These are phyloP conservation scores for Bromus sterilis DNA, from an alignment of 176 grass and related monocot species.

Conservation along the genomic window DNA sequence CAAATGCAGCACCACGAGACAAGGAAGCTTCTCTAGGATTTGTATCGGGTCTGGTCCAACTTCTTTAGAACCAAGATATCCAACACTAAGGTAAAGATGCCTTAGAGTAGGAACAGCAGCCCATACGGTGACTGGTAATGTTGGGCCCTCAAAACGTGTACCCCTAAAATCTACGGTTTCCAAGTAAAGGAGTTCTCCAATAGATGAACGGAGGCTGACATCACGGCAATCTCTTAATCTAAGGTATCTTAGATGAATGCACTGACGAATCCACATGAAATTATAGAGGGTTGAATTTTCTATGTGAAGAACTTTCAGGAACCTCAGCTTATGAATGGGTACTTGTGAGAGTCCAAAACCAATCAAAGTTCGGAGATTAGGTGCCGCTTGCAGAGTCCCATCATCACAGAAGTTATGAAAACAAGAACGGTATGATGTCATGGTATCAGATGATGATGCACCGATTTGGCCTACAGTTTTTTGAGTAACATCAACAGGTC, in stretches of 20 bases:
- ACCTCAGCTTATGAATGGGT: background rate
- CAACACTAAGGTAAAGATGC: no score
- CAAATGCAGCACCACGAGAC: background rate
- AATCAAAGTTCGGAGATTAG: background rate
- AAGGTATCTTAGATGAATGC: background rate
- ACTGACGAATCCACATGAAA: background rate
- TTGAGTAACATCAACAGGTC: background rate
- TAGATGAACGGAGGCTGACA: background rate
- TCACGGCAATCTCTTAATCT: background rate
- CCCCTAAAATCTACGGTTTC: background rate
- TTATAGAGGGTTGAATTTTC: background rate
- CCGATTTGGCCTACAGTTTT: background rate
- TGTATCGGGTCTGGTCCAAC: background rate
- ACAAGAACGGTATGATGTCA: background rate
- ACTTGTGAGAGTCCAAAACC: background rate
- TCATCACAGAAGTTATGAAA: background rate
- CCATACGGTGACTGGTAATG: constrained; percentile 24
- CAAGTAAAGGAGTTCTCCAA: background rate
- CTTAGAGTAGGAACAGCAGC: constrained; percentile 6
- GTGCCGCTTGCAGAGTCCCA: background rate
- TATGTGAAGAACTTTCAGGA: background rate
- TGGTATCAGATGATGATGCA: background rate
- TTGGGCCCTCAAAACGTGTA: background rate
- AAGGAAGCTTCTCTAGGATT: constrained; percentile 9
- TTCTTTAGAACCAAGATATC: background rate